Base-by-base conservation (phyloP, 768 basidiomycete genomes). In the Tulasnella sp. region DNA sequence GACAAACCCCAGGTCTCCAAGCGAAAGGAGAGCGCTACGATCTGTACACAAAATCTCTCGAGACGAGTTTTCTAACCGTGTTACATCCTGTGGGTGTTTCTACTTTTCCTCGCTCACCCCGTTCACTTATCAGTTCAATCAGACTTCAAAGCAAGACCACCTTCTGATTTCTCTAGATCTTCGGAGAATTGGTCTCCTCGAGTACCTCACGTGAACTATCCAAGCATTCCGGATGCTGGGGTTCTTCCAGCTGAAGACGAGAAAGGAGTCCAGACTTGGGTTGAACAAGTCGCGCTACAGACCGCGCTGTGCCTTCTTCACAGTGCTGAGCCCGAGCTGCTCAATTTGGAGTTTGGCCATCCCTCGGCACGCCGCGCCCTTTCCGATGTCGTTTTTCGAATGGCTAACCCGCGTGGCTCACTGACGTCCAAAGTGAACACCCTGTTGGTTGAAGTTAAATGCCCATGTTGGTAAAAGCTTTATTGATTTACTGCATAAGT, bases 121-220 rank as follows among this genome's bases (percentile, higher is more conserved):
- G 1, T 2, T 31, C 16, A 6, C 16, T 37, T 5, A 28, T 28
- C 3, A 0, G 64, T 37, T 31, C 28, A 6, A 37, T 69, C 18
- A 69, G 64, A 69, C 64, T 31, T 24, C 64, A 69, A 69, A 34
- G 64, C 64, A 6, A 69, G 64, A 69, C 64, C 64, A 14, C 64
- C 64, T 69, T 69, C 64, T 8, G 16, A 3, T 16, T 31, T 69
- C 34, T 34, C 8, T 4, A 34, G 14, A 28, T 69, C 64, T 4
- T 18, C n/a, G 31, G 34, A 18, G 16, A 37, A 37, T 37, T 69
- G 34, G 31, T 69, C 64, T 24, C 64, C 34, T 69, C 64, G 64
- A 37, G 64, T 69, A 3, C 64, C 64, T 37, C 28, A 69, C 28
- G 7, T 7, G 64, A 69, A 69, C 64, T 37, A 69, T 31, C 31